Base-by-base conservation (phyloP, 805 yeast species). In the Pichia gijzeniarum region DNA sequence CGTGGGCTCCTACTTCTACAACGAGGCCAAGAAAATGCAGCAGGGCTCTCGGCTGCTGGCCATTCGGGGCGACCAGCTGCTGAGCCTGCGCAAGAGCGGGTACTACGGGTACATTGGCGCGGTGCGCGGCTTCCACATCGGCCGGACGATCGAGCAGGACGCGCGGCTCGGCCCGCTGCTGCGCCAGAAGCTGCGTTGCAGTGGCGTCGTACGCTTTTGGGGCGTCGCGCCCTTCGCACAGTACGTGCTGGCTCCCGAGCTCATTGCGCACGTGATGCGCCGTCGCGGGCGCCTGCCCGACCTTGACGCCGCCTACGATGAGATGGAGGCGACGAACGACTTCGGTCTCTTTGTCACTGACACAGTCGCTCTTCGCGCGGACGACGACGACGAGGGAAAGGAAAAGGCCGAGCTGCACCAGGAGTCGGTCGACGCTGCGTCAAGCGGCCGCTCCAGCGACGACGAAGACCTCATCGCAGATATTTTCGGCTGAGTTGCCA, bases 81-180 rank as follows among this genome's bases (percentile, higher is more conserved):
- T 72, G 51, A 65, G 64, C 14, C 54, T 79, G 9, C 70, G 75
- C 17, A 71, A 79, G 62, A 51, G 60, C 14, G 55, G 59, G 30
- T 79, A 73, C 54, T 79, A 78, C 22, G 90, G 91, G 0, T 83
- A 71, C 55, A 72, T 73, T 49, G 91, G 90, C 0, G 59, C 74
- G 30, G 69, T 68, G 49, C 65, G 90, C 44, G 85, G 82, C 50
- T 63, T 71, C 45, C 58, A 66, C 14, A 69, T 82, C 1, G 72
- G 82, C 1, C 56, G 64, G 25, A 52, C 66, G 35, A 72, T 83
- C 14, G 33, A 38, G 13, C 18, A 35, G 3, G 47, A 62, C n/a
- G 55, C 59, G 1, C 49, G 55, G 12, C 70, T 61, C 43, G 57
- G 59, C 20, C 43, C 53, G 1, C 56, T 64, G 25, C 50, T 81